Conservation (phyloP, 345 rosid genomes). For the Clausena lansium region DNA sequence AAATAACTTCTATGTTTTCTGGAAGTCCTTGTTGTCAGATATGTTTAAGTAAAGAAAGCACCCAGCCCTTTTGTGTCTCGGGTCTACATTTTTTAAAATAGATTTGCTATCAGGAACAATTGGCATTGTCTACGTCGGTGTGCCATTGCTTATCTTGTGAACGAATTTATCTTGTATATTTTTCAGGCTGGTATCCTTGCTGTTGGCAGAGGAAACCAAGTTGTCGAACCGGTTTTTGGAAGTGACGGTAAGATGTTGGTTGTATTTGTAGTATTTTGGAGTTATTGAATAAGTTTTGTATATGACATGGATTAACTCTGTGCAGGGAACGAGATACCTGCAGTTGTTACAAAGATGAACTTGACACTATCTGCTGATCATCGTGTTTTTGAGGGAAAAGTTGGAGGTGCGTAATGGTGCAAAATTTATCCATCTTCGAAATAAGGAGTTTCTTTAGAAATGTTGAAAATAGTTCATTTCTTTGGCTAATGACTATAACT, state of each 20-base stretch:
- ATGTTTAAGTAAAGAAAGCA: background rate
- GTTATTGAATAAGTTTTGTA: background rate
- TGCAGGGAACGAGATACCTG: conserved; percentile 72
- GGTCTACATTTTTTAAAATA: background rate
- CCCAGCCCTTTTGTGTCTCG: background rate
- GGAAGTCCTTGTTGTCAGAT: background rate
- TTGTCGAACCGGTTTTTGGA: conserved; percentile 69
- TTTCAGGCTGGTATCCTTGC: conserved; percentile 94
- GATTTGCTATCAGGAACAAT: background rate
- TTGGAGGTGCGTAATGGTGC: conserved; percentile 56
- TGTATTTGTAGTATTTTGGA: background rate
- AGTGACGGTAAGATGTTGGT: conserved; percentile 57
- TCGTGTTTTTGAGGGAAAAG: conserved; percentile 92
- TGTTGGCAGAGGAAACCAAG: conserved; percentile 88
- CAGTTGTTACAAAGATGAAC: conserved; percentile 73
- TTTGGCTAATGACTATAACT: background rate
- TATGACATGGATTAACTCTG: conserved; percentile 9
- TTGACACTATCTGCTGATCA: conserved; percentile 91
- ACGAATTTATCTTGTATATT: background rate
- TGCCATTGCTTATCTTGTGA: background rate
- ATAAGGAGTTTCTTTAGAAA: background rate
- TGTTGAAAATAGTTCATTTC: background rate
- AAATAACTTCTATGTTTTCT: background rate
- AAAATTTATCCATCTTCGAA: background rate
- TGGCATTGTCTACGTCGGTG: background rate